Evolutionary conservation across 441 rosid species (phyloP).

Genomic region (Gossypium aridum): DNA sequence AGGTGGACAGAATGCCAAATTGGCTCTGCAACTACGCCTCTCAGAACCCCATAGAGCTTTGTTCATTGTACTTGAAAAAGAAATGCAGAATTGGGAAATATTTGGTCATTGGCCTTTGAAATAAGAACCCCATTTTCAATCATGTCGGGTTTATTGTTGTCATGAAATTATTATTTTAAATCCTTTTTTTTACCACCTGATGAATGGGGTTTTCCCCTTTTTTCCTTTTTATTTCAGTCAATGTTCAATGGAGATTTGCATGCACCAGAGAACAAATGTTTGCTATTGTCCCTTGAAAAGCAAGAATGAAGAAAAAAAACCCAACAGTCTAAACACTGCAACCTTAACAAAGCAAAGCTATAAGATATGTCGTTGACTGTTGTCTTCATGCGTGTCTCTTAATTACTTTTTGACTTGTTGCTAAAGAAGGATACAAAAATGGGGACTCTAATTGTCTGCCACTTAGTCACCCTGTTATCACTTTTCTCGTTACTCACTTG

Average conservation of each 20-base stretch:
- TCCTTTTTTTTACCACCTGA: no score
- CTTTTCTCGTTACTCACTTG: neutral
- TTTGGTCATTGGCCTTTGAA: constrained; percentile 2
- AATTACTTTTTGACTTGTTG: constrained; percentile 22
- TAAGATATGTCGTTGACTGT: constrained; percentile 6
- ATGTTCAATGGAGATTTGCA: neutral
- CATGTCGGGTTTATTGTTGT: neutral
- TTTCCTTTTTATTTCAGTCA: no score
- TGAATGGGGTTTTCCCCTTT: no score
- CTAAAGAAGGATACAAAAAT: neutral
- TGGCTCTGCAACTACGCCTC: constrained; percentile 21
- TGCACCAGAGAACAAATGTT: neutral
- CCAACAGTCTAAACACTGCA: neutral
- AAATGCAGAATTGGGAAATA: neutral
- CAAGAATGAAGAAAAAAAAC: neutral
- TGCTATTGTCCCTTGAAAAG: neutral
- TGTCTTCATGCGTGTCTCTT: neutral
- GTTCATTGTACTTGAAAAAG: neutral
- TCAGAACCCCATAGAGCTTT: constrained; percentile 19
- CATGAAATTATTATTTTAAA: no score
- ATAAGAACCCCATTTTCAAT: constrained; percentile 6
- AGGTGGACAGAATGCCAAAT: constrained; percentile 41
- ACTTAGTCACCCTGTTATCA: neutral
- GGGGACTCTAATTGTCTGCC: constrained; percentile 21
- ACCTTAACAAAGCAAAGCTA: neutral